Evolutionary conservation across 192 early-diverging fungal species (phyloP), one percentile per base, ranked within the genome.

Genomic region (Coemansia sp.): DNA sequence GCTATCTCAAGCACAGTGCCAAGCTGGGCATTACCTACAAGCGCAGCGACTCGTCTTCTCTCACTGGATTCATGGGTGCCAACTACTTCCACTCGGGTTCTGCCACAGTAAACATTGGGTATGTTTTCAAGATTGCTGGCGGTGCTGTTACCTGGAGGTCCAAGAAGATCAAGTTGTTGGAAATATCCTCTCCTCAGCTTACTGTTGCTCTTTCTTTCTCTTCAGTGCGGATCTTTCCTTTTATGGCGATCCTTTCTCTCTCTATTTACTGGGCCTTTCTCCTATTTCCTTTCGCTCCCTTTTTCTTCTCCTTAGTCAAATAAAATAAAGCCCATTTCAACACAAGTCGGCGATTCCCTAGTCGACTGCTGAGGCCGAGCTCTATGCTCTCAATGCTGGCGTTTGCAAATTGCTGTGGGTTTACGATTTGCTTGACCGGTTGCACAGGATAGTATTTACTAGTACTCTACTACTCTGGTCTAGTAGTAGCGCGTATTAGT

Each of bases 271-370:
- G n/a, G n/a, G n/a, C n/a, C n/a, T n/a, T n/a, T n/a, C n/a, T n/a
- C n/a, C n/a, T n/a, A n/a, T n/a, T n/a, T n/a, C n/a, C n/a, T n/a
- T n/a, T n/a, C n/a, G n/a, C n/a, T n/a, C n/a, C n/a, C n/a, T n/a
- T n/a, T n/a, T n/a, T n/a, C n/a, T n/a, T n/a, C n/a, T n/a, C n/a
- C n/a, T n/a, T n/a, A n/a, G n/a, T n/a, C n/a, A n/a, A n/a, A n/a
- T n/a, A n/a, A n/a, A n/a, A n/a, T n/a, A n/a, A n/a, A n/a, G n/a
- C n/a, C n/a, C n/a, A n/a, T n/a, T n/a, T n/a, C n/a, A n/a, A n/a
- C n/a, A n/a, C 50, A 59, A 66, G 57, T 28, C 65, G 14, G 65
- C 65, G 23, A 56, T 65, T 36, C 42, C 57, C 7, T 34, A 66
- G 26, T 66, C 56, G 5, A 59, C 57, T 21, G 65, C 57, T 1